Conservation (phyloP, 768 basidiomycete genomes). For the Phallus indusiatus region DNA sequence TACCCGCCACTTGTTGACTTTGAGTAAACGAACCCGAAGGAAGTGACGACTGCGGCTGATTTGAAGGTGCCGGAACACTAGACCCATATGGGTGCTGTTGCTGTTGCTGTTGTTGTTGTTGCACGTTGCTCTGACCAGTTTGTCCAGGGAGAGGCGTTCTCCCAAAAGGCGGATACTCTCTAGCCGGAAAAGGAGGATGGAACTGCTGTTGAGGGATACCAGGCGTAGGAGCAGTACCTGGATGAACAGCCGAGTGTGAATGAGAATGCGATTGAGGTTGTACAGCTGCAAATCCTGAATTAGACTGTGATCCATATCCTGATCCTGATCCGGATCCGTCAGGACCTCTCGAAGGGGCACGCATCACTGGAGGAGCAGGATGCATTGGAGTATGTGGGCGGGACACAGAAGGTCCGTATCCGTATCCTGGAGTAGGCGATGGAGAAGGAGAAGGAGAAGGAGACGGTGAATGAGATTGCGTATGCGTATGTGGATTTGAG, state of each 20-base stretch:
- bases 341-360: slow-evolving; percentile 22
- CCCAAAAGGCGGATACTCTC: not conserved
- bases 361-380: slow-evolving; percentile 16
- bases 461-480: slow-evolving; percentile 8
- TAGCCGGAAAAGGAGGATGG: not conserved
- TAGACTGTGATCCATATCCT: slow-evolving; percentile 3
- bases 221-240: slow-evolving; percentile 8
- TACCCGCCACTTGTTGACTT: too few species aligned
- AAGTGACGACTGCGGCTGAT: too few species aligned
- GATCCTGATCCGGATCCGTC: slow-evolving; percentile 16
- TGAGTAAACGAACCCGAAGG: not conserved
- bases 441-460: slow-evolving; percentile 12
- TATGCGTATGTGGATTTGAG: not conserved
- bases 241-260: slow-evolving; percentile 17
- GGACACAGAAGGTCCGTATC: slow-evolving; percentile 13
- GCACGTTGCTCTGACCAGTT: not conserved
- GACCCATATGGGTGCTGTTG: not conserved
- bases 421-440: not conserved
- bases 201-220: slow-evolving; percentile 1
- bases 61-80: too few species aligned
- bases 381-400: not conserved
- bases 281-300: slow-evolving; percentile 22
- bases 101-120: not conserved
- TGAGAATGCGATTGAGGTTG: slow-evolving; percentile 35
- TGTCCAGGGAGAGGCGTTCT: not conserved